These are phyloP conservation scores for Tuber microsphaerosporum DNA, from an alignment of 495 filamentous ascomycete genomes.

Conservation along the genomic window DNA sequence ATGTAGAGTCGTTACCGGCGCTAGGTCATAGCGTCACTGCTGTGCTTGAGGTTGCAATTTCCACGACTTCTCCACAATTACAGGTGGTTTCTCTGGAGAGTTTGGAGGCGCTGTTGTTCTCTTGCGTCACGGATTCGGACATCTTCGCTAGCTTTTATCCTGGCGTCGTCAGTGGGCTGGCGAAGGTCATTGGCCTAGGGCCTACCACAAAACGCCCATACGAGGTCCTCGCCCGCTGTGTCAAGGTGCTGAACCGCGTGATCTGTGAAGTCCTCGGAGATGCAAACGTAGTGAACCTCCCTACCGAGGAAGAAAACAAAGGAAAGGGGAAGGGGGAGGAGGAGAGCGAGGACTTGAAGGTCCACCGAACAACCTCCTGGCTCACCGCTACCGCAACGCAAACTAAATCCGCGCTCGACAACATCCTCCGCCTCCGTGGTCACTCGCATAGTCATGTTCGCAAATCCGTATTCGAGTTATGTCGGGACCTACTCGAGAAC, in stretches of 20 bases:
- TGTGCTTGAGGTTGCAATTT: conserved; percentile 60
- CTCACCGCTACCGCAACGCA: conserved; percentile 71
- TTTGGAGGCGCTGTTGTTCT: conserved; percentile 54
- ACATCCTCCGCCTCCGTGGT: conserved; percentile 67
- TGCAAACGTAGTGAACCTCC: conserved; percentile 47
- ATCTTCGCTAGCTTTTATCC: conserved; percentile 78
- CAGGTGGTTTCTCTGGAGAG: conserved; percentile 61
- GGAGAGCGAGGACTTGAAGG: conserved; percentile 36
- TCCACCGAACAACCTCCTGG: conserved; percentile 58
- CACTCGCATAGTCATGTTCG: conserved; percentile 68
- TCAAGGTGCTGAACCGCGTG: conserved; percentile 55
- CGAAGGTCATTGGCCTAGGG: conserved; percentile 63
- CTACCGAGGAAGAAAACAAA: conserved; percentile 30
- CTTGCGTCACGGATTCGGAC: conserved; percentile 57
- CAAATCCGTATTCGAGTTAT: conserved; percentile 59
- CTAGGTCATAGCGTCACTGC: conserved; percentile 77
- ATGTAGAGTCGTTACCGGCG: conserved; percentile 62
- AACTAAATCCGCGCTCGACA: conserved; percentile 75
- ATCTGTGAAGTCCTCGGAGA: conserved; percentile 63
- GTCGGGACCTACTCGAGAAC: conserved; percentile 63
- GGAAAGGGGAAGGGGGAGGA: conserved; percentile 4
- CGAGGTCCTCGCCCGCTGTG: conserved; percentile 55
- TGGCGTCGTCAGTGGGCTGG: conserved; percentile 75
- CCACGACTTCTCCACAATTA: conserved; percentile 54
- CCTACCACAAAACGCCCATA: conserved; percentile 58